A percentile compares a stretch with the other conserved stretches of the same genome.
Conservation (phyloP, 257 asterid genomes). For the Solanum commersonii region DNA sequence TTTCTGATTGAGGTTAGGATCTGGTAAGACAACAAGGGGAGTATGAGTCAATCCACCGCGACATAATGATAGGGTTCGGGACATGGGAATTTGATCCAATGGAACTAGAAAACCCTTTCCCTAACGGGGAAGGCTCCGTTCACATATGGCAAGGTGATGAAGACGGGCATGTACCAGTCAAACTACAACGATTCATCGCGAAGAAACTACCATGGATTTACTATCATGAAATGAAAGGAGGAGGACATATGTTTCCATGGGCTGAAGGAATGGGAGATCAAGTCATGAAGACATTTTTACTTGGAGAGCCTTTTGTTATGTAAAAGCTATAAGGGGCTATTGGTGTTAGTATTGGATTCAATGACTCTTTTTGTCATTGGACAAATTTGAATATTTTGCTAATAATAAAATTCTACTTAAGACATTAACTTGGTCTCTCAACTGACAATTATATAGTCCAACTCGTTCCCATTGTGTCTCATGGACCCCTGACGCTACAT, state of each 20-base stretch:
- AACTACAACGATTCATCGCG: slow-evolving; percentile 52
- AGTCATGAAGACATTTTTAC: slow-evolving; percentile 44
- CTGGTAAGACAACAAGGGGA: slow-evolving; percentile 63
- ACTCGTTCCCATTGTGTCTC: not conserved
- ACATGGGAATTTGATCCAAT: slow-evolving; percentile 76
- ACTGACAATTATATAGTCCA: not conserved
- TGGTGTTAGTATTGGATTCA: not conserved
- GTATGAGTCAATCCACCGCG: slow-evolving; percentile 58
- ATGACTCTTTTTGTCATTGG: not conserved
- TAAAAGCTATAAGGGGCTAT: not conserved
- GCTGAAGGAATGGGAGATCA: slow-evolving; percentile 51
- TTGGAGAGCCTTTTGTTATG: slow-evolving; percentile 15
- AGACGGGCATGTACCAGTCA: slow-evolving; percentile 49
- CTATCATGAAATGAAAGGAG: slow-evolving; percentile 69
- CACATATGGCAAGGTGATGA: slow-evolving; percentile 92
- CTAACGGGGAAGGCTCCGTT: slow-evolving; percentile 45
- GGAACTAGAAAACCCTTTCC: slow-evolving; percentile 53
- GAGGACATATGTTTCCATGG: slow-evolving; percentile 64
- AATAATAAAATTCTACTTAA: not conserved
- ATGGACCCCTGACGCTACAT: not conserved
- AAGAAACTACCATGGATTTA: slow-evolving; percentile 65
- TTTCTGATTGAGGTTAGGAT: slow-evolving; percentile 8
- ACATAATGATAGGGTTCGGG: slow-evolving; percentile 61
- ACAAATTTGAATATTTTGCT: not conserved
- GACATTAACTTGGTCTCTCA: not conserved